These are phyloP conservation scores for Aspergillus transmontanensis DNA, from an alignment of 2,329 filamentous ascomycete species.

Conservation along the genomic window DNA sequence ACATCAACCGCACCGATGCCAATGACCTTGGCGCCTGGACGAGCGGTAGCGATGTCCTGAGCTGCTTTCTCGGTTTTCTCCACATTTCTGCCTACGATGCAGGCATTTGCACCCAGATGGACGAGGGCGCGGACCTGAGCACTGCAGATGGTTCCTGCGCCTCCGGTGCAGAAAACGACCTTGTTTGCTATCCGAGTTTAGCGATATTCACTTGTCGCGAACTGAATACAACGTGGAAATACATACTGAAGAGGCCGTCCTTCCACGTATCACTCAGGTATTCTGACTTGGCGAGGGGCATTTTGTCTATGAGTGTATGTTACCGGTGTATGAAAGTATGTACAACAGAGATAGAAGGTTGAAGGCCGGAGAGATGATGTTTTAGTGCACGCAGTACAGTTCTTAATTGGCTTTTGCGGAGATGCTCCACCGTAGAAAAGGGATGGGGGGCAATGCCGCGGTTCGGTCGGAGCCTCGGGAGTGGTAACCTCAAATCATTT, in stretches of 20 bases:
- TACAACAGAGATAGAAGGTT: neutral
- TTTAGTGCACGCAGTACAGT: neutral
- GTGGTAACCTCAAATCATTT: neutral
- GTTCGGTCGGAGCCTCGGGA: neutral
- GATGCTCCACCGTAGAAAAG: neutral
- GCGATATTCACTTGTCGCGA: neutral
- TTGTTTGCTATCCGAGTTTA: constrained; percentile 65
- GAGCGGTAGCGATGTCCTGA: constrained; percentile 76
- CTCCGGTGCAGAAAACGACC: constrained; percentile 93
- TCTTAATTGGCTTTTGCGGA: neutral
- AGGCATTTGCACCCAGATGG: constrained; percentile 86
- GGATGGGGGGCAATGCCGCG: neutral
- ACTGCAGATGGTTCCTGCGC: constrained; percentile 90
- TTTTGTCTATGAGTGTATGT: neutral
- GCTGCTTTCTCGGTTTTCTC: constrained; percentile 84
- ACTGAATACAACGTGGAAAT: neutral
- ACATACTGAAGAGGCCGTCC: constrained; percentile 80
- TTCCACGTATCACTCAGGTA: constrained; percentile 84
- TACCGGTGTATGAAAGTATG: neutral
- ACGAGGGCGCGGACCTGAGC: constrained; percentile 91
- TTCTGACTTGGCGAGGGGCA: constrained; percentile 59
- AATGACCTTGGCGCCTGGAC: constrained; percentile 79
- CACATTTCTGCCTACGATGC: constrained; percentile 86
- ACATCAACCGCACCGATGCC: constrained; percentile 79
- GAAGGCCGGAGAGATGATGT: neutral